Conservation (phyloP, 2,329 filamentous ascomycete species). For the Pseudogymnoascus verrucosus region DNA sequence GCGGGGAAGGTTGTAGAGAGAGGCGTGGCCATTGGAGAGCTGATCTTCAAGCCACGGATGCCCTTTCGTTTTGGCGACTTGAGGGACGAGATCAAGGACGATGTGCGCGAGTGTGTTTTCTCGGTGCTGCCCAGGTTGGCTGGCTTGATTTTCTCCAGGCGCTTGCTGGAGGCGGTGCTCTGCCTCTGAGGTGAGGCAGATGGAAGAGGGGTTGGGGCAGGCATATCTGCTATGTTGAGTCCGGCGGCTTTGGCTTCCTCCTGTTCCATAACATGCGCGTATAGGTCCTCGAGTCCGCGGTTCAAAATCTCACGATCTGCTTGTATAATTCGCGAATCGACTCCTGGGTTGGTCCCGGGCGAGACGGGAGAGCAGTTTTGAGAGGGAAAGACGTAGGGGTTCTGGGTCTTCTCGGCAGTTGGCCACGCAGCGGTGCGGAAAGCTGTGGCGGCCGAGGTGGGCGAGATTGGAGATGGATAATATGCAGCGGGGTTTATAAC, state of each 20-base stretch:
- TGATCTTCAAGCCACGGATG: constrained; percentile 45
- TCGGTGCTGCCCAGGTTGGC: constrained; percentile 33
- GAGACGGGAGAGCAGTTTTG: constrained; percentile 15
- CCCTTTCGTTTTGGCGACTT: constrained; percentile 43
- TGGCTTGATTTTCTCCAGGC: constrained; percentile 39
- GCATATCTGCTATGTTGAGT: constrained; percentile 38
- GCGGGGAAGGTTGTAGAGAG: constrained; percentile 51
- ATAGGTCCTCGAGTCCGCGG: constrained; percentile 80
- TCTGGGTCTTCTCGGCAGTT: constrained; percentile 33
- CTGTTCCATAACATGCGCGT: constrained; percentile 85
- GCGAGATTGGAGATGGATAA: constrained; percentile 24
- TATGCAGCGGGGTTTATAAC: constrained; percentile 38
- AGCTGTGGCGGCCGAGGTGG: constrained; percentile 23
- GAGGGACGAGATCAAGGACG: constrained; percentile 53
- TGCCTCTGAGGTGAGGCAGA: constrained; percentile 23
- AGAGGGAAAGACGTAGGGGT: constrained; percentile 40
- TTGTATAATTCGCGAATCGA: constrained; percentile 70
- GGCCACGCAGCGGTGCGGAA: constrained; percentile 43
- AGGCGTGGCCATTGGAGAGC: constrained; percentile 58
- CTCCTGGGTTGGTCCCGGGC: constrained; percentile 50
- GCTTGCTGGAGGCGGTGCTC: constrained; percentile 36
- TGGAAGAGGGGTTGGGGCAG: constrained; percentile 24
- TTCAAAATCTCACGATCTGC: constrained; percentile 68
- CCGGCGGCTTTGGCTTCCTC: constrained; percentile 60
- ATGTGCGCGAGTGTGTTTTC: constrained; percentile 47